phyloP scores from a whole-genome alignment of 768 basidiomycete species.

The Lactarius indigo region DNA sequence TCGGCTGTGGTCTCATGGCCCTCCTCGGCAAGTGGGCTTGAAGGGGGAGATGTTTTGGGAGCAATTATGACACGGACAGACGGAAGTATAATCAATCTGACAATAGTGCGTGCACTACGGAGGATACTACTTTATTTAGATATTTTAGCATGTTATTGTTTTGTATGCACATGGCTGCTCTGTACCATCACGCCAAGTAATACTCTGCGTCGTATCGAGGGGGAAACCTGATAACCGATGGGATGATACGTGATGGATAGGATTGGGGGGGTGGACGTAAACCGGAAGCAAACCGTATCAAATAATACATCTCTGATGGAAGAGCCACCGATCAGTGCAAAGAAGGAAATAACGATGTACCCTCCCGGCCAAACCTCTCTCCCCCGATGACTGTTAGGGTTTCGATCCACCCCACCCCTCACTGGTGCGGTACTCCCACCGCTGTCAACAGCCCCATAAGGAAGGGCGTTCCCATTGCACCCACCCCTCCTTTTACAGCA shows the following conservation, averaged over 20 bases:
- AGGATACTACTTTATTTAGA: background rate
- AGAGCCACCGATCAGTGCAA: background rate
- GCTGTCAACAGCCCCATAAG: background rate
- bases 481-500: background rate
- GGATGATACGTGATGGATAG: too few relatives aligned
- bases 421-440: background rate
- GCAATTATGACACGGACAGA: background rate
- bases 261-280: too few relatives aligned
- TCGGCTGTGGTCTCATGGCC: constrained; percentile 87
- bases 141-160: background rate
- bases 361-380: background rate
- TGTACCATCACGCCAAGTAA: background rate
- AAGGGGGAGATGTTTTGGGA: background rate
- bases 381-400: background rate
- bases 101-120: background rate
- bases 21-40: constrained; percentile 88
- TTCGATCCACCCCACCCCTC: background rate
- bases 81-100: background rate
- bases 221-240: background rate
- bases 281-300: background rate
- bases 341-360: background rate
- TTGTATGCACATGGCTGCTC: background rate
- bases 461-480: background rate
- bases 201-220: background rate
- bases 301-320: background rate